Evolutionary conservation across 371 early-diverging fungal species (phyloP).

Genomic region (Rhizopus sp.): DNA sequence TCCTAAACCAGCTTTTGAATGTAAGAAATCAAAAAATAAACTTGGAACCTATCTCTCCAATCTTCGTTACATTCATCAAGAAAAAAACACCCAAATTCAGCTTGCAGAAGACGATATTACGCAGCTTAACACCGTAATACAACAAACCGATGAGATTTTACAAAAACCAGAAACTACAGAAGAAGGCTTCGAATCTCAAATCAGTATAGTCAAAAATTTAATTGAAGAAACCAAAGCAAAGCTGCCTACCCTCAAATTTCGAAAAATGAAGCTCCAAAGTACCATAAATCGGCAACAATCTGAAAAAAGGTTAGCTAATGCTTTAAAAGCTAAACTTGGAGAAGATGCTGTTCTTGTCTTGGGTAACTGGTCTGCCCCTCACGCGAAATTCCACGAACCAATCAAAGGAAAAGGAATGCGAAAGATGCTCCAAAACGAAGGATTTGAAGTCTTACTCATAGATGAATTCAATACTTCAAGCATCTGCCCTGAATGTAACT

Average conservation of each 20-base stretch:
- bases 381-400: slow-evolving; percentile 8
- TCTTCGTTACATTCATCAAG: too few species aligned
- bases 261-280: slow-evolving; percentile 5
- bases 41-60: too few species aligned
- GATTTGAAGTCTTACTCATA: not conserved
- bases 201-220: too few species aligned
- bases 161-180: too few species aligned
- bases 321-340: not conserved
- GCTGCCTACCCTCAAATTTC: not conserved
- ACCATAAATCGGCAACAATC: not conserved
- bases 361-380: slow-evolving; percentile 6
- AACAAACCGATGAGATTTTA: too few species aligned
- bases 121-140: too few species aligned
- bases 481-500: slow-evolving; percentile 2
- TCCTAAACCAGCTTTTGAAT: too few species aligned
- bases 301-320: not conserved
- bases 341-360: slow-evolving; percentile 1
- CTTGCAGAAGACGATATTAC: too few species aligned
- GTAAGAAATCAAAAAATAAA: too few species aligned
- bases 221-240: too few species aligned
- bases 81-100: too few species aligned
- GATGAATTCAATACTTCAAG: slow-evolving; percentile 4
- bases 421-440: slow-evolving; percentile 4
- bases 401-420: slow-evolving; percentile 7
- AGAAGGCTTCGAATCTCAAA: too few species aligned